Conservation (phyloP, 192 early-diverging fungal genomes). For the Entomortierella chlamydospora region DNA sequence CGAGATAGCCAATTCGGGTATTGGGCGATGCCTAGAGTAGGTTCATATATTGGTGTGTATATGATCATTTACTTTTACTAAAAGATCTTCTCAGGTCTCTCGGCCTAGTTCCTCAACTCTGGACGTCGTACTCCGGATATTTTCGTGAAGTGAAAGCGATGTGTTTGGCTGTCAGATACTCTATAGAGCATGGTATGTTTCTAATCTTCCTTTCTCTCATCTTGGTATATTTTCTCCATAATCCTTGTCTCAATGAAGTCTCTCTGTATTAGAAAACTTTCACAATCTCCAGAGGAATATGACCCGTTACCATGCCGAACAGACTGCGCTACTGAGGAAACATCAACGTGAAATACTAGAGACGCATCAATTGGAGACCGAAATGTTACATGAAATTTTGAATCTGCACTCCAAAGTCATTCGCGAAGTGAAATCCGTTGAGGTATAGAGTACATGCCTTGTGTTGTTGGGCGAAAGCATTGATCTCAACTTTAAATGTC, state of each 20-base stretch:
- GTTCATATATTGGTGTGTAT: background rate
- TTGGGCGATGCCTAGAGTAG: constrained; percentile 49
- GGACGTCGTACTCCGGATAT: constrained; percentile 59
- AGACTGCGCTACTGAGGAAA: constrained; percentile 10
- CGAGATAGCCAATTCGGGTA: background rate
- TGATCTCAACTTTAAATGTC: background rate
- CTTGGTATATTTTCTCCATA: background rate
- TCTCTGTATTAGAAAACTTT: constrained; percentile 17
- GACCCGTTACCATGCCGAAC: constrained; percentile 15
- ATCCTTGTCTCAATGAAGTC: background rate
- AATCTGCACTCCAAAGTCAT: constrained; percentile 8
- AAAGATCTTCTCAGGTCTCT: constrained; percentile 20
- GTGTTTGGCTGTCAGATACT: constrained; percentile 50
- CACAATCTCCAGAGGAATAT: constrained; percentile 18
- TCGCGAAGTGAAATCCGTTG: constrained; percentile 7
- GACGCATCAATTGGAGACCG: constrained; percentile 14
- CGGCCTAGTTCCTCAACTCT: constrained; percentile 49
- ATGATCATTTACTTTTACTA: background rate
- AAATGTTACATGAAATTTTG: constrained; percentile 1
- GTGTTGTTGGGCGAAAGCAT: background rate
- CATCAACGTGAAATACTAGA: constrained; percentile 12
- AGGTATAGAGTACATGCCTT: constrained; percentile 2
- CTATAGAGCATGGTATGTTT: constrained; percentile 50
- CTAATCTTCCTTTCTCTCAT: too few species aligned
- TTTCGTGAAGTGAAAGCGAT: constrained; percentile 56